Evolutionary conservation across 441 rosid genomes (phyloP).

Genomic region (Populus hybrid): DNA sequence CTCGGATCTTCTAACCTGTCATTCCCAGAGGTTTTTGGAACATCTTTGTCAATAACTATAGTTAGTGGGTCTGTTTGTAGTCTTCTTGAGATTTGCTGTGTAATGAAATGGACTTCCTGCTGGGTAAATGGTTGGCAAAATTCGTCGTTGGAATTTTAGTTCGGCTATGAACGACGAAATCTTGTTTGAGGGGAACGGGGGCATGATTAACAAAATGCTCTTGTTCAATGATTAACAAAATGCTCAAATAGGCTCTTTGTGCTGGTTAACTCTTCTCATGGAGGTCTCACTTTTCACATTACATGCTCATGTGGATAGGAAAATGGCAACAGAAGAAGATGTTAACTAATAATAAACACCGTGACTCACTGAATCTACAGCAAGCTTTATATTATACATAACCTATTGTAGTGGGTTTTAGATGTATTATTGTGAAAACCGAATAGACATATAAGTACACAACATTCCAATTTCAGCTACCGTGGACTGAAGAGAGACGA

Average conservation of each 20-base stretch:
- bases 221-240: too few relatives aligned
- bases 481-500: neutral
- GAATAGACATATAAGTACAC: neutral
- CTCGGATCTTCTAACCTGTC: neutral
- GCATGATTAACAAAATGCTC: neutral
- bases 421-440: constrained; percentile 9
- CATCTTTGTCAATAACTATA: neutral
- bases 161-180: too few relatives aligned
- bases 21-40: neutral
- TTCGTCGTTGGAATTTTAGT: neutral
- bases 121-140: neutral
- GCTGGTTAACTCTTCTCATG: neutral
- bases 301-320: neutral
- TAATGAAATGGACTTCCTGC: neutral
- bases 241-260: neutral
- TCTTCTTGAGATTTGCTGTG: neutral
- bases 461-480: neutral
- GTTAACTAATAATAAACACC: too few relatives aligned
- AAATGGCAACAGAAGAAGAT: too few relatives aligned
- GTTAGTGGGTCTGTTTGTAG: neutral
- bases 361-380: too few relatives aligned
- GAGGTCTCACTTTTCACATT: neutral
- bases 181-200: neutral
- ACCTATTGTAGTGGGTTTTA: neutral
- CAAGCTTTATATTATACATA: too few relatives aligned